phyloP scores from a whole-genome alignment of 176 grass and related monocot species.

The Eragrostis curvula region DNA sequence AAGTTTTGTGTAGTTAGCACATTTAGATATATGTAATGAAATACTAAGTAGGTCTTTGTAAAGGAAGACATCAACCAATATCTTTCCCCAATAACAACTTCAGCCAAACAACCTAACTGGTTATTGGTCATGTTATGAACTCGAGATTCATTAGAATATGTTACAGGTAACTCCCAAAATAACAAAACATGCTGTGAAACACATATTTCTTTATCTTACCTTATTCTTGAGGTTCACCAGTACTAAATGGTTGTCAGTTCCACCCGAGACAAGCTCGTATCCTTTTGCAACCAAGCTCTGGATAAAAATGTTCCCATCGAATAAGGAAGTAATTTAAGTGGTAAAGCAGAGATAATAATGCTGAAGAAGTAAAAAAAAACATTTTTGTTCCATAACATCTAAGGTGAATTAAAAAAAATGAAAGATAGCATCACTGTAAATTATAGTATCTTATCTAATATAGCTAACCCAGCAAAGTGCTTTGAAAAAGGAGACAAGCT shows the following conservation, averaged over 20 bases:
- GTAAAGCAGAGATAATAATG: constrained; percentile 27
- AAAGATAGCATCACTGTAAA: constrained; percentile 10
- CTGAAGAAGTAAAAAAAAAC: constrained; percentile 8
- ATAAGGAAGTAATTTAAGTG: constrained; percentile 22
- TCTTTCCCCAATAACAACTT: background rate
- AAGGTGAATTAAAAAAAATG: background rate
- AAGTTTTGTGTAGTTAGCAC: constrained; percentile 21
- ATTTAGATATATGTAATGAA: constrained; percentile 23
- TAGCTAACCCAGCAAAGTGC: constrained; percentile 17
- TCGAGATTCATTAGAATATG: background rate
- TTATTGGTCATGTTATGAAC: constrained; percentile 6
- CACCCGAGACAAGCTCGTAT: constrained; percentile 97
- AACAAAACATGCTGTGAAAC: background rate
- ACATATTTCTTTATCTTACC: constrained; percentile 57
- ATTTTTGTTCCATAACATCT: constrained; percentile 33
- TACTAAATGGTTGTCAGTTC: constrained; percentile 99
- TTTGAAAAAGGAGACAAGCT: constrained; percentile 21
- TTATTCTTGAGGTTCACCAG: constrained; percentile 97
- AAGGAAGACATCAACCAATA: constrained; percentile 8
- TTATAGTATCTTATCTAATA: background rate
- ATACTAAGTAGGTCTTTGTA: constrained; percentile 4
- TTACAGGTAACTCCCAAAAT: background rate
- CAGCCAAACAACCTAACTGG: background rate
- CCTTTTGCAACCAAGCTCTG: constrained; percentile 74
- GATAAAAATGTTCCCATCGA: constrained; percentile 46